Conservation (phyloP, 2,329 filamentous ascomycete species). For the Scedosporium boydii region DNA sequence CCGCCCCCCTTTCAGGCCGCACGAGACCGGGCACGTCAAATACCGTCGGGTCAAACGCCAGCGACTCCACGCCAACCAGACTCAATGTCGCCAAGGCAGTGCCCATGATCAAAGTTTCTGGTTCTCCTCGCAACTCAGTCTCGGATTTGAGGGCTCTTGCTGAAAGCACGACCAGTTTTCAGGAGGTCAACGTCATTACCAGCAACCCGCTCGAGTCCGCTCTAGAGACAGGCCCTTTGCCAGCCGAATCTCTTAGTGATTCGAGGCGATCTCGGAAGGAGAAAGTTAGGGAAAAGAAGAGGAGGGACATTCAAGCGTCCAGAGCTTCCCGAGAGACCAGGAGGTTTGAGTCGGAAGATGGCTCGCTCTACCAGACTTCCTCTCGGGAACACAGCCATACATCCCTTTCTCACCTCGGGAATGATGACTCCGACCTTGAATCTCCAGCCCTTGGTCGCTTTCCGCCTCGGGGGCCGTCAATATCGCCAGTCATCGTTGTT, state of each 20-base stretch:
- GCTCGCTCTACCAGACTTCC: background rate
- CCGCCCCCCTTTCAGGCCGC: background rate
- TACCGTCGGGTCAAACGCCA: background rate
- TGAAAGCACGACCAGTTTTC: background rate
- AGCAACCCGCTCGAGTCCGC: slow-evolving; percentile 3
- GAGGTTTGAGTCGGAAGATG: background rate
- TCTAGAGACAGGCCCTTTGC: background rate
- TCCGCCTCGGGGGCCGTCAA: slow-evolving; percentile 10
- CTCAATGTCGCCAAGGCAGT: slow-evolving; percentile 8
- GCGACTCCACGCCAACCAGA: slow-evolving; percentile 1
- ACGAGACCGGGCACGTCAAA: background rate
- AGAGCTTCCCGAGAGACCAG: slow-evolving; percentile 15
- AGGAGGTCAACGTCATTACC: background rate
- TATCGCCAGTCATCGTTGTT: slow-evolving; percentile 30
- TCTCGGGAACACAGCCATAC: background rate
- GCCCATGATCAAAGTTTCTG: slow-evolving; percentile 2
- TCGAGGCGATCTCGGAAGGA: slow-evolving; percentile 15
- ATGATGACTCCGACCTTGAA: background rate
- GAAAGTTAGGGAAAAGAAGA: slow-evolving; percentile 28
- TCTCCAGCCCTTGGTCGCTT: background rate
- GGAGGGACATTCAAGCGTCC: slow-evolving; percentile 28
- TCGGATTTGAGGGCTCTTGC: background rate
- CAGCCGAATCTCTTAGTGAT: slow-evolving; percentile 4
- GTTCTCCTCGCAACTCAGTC: background rate
- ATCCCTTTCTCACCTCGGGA: background rate